Percentiles rank a stretch among this genome's conserved stretches.
Evolutionary conservation across 2,329 filamentous ascomycete species (phyloP).

Genomic region (Exophiala calicioides): DNA sequence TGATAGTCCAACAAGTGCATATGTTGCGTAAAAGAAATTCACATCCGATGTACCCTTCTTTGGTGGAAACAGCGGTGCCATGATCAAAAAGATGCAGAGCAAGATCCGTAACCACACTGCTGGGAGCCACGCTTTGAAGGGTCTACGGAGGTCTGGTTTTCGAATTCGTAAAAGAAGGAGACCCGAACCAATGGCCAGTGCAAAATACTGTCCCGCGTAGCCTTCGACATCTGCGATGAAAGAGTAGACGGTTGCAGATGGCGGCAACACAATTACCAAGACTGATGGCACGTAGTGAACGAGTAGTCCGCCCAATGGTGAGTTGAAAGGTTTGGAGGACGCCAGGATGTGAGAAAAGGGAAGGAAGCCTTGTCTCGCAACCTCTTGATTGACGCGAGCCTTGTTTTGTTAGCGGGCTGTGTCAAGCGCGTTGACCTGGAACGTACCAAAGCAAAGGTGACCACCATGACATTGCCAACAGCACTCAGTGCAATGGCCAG

Average conservation of each 20-base stretch:
- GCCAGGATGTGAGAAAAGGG: slow-evolving; percentile 63
- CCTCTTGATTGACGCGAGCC: slow-evolving; percentile 71
- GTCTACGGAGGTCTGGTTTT: slow-evolving; percentile 61
- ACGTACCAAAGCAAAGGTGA: slow-evolving; percentile 66
- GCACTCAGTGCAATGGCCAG: slow-evolving; percentile 68
- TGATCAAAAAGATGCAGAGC: slow-evolving; percentile 57
- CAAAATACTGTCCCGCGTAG: slow-evolving; percentile 65
- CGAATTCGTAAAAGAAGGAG: slow-evolving; percentile 62
- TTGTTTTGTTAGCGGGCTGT: slow-evolving; percentile 37
- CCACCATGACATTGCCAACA: slow-evolving; percentile 71
- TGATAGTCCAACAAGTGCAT: slow-evolving; percentile 53
- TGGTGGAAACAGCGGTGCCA: slow-evolving; percentile 64
- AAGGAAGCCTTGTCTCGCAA: slow-evolving; percentile 70
- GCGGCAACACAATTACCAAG: slow-evolving; percentile 66
- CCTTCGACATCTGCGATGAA: slow-evolving; percentile 74
- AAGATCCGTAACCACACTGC: slow-evolving; percentile 59
- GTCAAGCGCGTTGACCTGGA: not conserved
- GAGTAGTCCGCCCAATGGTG: slow-evolving; percentile 67
- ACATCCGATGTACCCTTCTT: slow-evolving; percentile 48
- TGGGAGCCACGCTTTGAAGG: slow-evolving; percentile 65
- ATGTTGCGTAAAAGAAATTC: slow-evolving; percentile 54
- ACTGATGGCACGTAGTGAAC: slow-evolving; percentile 69
- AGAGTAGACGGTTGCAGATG: slow-evolving; percentile 66
- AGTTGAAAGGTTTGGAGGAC: slow-evolving; percentile 66
- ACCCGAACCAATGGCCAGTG: slow-evolving; percentile 58